Evolutionary conservation across 192 early-diverging fungal genomes (phyloP).

Genomic region (Endogone sp.): DNA sequence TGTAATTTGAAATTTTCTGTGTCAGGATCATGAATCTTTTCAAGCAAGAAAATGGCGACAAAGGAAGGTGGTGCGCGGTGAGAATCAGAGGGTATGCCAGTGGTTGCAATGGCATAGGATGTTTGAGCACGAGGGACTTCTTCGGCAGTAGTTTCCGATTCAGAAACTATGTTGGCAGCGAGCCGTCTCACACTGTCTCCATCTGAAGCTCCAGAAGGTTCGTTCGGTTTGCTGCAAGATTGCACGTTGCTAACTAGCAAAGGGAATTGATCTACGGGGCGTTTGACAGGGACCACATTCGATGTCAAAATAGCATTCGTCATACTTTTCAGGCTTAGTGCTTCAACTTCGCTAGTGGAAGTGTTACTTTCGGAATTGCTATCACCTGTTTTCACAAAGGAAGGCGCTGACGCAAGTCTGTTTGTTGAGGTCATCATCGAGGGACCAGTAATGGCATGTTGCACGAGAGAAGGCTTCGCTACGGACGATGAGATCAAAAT

Average conservation of each 20-base stretch:
- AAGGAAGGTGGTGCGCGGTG: conserved; percentile 30
- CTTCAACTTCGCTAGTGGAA: background rate
- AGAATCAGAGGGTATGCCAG: conserved; percentile 8
- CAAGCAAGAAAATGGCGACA: conserved; percentile 32
- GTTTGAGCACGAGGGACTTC: background rate
- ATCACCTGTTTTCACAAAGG: background rate
- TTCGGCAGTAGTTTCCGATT: background rate
- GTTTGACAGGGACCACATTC: no score
- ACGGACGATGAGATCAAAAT: background rate
- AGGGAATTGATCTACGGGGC: background rate
- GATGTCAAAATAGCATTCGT: no score
- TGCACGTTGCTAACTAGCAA: background rate
- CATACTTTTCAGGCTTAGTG: no score
- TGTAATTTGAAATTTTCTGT: background rate
- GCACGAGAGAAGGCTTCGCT: background rate
- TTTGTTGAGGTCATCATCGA: background rate
- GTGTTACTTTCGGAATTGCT: background rate
- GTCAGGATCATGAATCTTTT: background rate
- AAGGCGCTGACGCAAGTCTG: background rate
- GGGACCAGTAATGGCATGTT: background rate
- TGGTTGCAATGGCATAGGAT: background rate
- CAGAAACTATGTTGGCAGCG: background rate
- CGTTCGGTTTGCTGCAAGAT: background rate
- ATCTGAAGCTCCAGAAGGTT: background rate
- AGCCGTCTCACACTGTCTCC: background rate